These are phyloP conservation scores for Aspergillus sparsus DNA, from an alignment of 495 filamentous ascomycete genomes.

Conservation along the genomic window DNA sequence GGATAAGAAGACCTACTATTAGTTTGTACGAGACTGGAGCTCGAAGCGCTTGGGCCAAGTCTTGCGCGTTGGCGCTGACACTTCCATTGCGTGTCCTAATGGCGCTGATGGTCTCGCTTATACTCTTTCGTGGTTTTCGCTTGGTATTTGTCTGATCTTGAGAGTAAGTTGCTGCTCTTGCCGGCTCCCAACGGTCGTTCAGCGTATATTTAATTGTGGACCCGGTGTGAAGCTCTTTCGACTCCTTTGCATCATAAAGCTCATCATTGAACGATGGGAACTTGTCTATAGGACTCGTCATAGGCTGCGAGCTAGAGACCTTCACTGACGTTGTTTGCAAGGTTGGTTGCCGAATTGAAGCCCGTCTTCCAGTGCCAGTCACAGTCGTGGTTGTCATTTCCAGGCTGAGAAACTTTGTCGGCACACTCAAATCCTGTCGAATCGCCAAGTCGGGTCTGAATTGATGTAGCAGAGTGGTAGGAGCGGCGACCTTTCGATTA, in stretches of 20 bases:
- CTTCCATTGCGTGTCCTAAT: slow-evolving; percentile 77
- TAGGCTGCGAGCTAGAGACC: slow-evolving; percentile 32
- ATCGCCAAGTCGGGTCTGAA: neutral
- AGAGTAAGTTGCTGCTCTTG: slow-evolving; percentile 33
- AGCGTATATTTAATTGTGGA: slow-evolving; percentile 37
- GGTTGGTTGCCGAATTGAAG: slow-evolving; percentile 47
- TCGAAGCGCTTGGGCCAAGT: slow-evolving; percentile 86
- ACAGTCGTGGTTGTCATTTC: slow-evolving; percentile 48
- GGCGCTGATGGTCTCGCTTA: slow-evolving; percentile 79
- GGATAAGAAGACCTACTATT: slow-evolving; percentile 59
- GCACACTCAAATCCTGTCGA: neutral
- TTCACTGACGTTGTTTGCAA: slow-evolving; percentile 35
- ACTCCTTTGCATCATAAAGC: slow-evolving; percentile 30
- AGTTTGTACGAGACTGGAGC: slow-evolving; percentile 87
- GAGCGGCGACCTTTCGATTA: no score
- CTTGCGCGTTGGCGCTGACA: slow-evolving; percentile 88
- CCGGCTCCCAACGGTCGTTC: slow-evolving; percentile 42
- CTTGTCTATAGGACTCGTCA: slow-evolving; percentile 45
- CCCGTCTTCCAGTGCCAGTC: slow-evolving; percentile 47
- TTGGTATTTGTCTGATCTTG: slow-evolving; percentile 46
- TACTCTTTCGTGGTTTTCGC: slow-evolving; percentile 76
- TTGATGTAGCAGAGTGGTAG: no score
- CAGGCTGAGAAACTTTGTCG: neutral
- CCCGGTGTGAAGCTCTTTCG: slow-evolving; percentile 26
- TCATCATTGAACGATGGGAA: slow-evolving; percentile 48